These are phyloP conservation scores for Codiaeum variegatum DNA, from an alignment of 441 rosid genomes.

Conservation along the genomic window DNA sequence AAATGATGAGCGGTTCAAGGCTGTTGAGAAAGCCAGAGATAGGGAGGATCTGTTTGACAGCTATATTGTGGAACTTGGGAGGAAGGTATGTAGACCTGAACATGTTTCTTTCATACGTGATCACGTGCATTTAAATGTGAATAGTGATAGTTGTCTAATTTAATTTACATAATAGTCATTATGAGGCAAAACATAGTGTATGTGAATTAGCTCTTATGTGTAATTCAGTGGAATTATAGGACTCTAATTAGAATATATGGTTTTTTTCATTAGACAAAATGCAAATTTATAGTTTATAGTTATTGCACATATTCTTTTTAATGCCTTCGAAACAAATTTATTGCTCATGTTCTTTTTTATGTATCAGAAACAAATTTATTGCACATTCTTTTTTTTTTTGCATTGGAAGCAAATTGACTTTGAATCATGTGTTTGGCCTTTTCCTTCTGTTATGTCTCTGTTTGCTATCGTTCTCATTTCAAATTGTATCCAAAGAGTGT, in stretches of 20 bases:
- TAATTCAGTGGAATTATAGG: neutral
- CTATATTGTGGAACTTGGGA: conserved; percentile 82
- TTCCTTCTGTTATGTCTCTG: neutral
- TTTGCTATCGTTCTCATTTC: neutral
- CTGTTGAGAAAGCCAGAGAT: conserved; percentile 85
- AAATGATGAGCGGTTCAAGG: conserved; percentile 91
- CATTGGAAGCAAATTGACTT: neutral
- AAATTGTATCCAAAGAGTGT: neutral
- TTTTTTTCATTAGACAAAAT: neutral
- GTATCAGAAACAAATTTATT: too few relatives aligned
- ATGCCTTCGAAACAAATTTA: neutral
- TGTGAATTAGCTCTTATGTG: neutral
- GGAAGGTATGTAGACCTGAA: conserved; percentile 49
- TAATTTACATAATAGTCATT: neutral
- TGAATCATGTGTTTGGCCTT: neutral
- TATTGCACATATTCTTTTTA: neutral
- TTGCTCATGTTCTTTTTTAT: neutral
- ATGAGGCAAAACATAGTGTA: neutral
- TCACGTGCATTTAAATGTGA: neutral
- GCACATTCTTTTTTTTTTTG: neutral
- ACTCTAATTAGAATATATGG: neutral
- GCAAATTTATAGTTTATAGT: neutral
- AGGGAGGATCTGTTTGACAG: conserved; percentile 87
- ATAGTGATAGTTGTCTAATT: conserved; percentile 1
- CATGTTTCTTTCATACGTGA: neutral